Base-by-base conservation (phyloP, 1,139 yeast genomes). In the Pichia sp. region DNA sequence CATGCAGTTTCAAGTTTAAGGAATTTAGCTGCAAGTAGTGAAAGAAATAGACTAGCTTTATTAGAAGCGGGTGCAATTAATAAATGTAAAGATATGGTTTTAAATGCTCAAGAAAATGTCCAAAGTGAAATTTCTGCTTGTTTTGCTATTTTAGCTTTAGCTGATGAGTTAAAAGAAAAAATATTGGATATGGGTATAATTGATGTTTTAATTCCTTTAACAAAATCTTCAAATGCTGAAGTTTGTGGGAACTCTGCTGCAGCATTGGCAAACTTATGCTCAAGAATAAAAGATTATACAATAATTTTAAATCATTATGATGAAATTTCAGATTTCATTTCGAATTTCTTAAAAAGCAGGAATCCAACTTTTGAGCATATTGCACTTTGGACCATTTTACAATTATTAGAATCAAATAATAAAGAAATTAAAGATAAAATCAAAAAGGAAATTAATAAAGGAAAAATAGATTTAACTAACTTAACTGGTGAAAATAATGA, bases 201-300 rank as follows among this genome's bases (percentile, higher is more conserved):
- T 52, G 92, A 87, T 57, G 96, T 89, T 35, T 76, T 92, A 52
- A 83, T 92, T 52, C 97, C 97, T 25, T 74, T 94, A 62, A 92
- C 98, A 3, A 81, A 80, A 56, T 84, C 95, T 40, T 78, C 78
- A 51, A 89, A 90, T 61, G 87, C 92, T 50, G 98, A 92, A 67
- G 97, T 92, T 20, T 94, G 96, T 65, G 99, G 99, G 46, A 92
- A 94, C 64, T 86, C 96, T 4, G 98, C 97, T 23, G 98, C 98
- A 29, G 98, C 99, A 1, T 74, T 92, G 55, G 99, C 98, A 23
- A 92, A 92, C 62, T 71, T 92, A 56, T 89, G 97, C 55, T 87
- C 97, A 9, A 80, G 96, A 65, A 89, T 92, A 32, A 78, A 77
- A 56, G 87, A 84, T 54, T 92, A 90, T 64, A 77, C 80, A 52